Conservation (phyloP, 176 grass and related monocot species). For the Triticum dicoccoides region DNA sequence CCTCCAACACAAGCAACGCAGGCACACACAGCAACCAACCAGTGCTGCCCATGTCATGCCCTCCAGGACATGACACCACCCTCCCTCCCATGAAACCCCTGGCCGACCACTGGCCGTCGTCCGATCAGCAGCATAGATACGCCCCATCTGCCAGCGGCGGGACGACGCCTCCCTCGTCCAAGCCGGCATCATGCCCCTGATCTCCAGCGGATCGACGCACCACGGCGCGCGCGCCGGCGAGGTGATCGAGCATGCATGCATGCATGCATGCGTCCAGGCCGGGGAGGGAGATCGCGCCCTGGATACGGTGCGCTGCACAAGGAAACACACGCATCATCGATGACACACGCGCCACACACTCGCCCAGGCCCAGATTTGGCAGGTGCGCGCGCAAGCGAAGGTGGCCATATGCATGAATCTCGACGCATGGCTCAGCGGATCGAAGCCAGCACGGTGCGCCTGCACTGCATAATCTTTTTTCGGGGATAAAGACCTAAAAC, state of each 20-base stretch:
- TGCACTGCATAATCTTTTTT: not conserved
- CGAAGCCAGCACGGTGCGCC: not conserved
- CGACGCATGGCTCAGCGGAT: not conserved
- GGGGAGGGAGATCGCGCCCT: not conserved
- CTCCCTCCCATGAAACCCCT: not conserved
- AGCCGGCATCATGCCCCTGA: not conserved
- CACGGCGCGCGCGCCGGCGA: not conserved
- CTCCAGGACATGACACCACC: conserved; percentile 10
- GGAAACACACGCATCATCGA: not conserved
- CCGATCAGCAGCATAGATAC: not conserved
- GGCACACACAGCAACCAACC: not conserved
- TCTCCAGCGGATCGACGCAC: not conserved
- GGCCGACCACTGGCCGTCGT: not conserved
- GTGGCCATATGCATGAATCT: not conserved
- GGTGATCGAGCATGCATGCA: not conserved
- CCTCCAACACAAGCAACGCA: conserved; percentile 17
- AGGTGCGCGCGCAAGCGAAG: not conserved
- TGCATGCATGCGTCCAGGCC: conserved; percentile 19
- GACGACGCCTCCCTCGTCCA: not conserved
- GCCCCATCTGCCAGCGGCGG: not conserved
- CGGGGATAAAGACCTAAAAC: not conserved
- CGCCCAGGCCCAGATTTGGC: not conserved
- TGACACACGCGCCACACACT: conserved; percentile 6
- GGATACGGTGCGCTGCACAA: conserved; percentile 42
- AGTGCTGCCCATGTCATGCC: not conserved